Percentiles rank a stretch among this genome's conserved stretches.
Conservation (phyloP, 2,329 filamentous ascomycete genomes). For the Colletotrichum tropicicola region DNA sequence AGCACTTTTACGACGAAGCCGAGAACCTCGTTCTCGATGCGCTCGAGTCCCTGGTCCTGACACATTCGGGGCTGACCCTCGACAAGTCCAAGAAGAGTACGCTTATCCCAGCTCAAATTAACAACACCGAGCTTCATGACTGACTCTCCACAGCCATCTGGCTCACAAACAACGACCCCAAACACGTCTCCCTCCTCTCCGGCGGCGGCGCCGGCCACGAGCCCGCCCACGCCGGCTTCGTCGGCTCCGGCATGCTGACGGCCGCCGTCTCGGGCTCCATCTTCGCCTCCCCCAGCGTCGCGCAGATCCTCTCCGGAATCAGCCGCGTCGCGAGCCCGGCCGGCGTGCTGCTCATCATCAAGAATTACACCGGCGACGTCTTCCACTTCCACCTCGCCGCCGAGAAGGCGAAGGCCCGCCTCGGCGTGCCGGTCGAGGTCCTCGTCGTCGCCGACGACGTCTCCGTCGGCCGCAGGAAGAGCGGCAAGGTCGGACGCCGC, state of each 20-base stretch:
- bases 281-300: slow-evolving; percentile 70
- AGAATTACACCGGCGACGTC: slow-evolving; percentile 72
- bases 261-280: slow-evolving; percentile 73
- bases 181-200: slow-evolving; percentile 58
- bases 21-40: slow-evolving; percentile 26
- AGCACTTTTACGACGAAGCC: slow-evolving; percentile 27
- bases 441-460: slow-evolving; percentile 68
- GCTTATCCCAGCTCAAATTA: too few species aligned
- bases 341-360: slow-evolving; percentile 71
- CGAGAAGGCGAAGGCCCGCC: slow-evolving; percentile 37
- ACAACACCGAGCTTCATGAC: too few species aligned
- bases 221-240: slow-evolving; percentile 69
- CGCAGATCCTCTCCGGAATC: slow-evolving; percentile 68
- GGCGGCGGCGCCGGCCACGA: slow-evolving; percentile 70
- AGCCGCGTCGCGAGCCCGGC: slow-evolving; percentile 63
- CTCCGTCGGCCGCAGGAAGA: slow-evolving; percentile 67
- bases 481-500: slow-evolving; percentile 72
- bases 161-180: slow-evolving; percentile 16
- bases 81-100: slow-evolving; percentile 47
- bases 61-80: slow-evolving; percentile 65
- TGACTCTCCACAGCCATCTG: slow-evolving; percentile 16
- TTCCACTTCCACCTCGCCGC: slow-evolving; percentile 58
- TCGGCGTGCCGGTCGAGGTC: slow-evolving; percentile 18
- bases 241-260: slow-evolving; percentile 69
- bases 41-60: slow-evolving; percentile 15